These are phyloP conservation scores for Diddensiella transvaalensis DNA, from an alignment of 805 yeast genomes.

Conservation along the genomic window DNA sequence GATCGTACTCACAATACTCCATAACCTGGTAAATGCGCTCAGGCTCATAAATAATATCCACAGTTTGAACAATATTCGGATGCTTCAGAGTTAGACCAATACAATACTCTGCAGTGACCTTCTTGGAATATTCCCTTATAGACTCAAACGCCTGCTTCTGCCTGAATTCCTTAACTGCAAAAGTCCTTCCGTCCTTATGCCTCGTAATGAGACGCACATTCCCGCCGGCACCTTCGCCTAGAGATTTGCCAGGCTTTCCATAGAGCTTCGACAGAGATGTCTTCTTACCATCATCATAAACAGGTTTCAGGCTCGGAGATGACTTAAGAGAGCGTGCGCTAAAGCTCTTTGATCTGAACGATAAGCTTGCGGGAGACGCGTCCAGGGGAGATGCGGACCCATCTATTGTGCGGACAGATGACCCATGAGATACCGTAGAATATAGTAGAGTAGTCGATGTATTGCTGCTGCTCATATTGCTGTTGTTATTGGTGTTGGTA, in stretches of 20 bases:
- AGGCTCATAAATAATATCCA: constrained; percentile 85
- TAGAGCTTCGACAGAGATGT: constrained; percentile 56
- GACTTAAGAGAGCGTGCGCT: constrained; percentile 18
- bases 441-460: constrained; percentile 2
- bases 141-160: constrained; percentile 70
- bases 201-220: constrained; percentile 73
- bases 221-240: constrained; percentile 97
- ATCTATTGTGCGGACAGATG: constrained; percentile 1
- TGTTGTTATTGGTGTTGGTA: constrained; percentile 6
- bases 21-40: constrained; percentile 84
- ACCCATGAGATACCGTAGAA: constrained; percentile 11
- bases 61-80: constrained; percentile 85
- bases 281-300: constrained; percentile 26
- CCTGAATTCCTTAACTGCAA: constrained; percentile 92
- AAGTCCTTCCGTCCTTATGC: constrained; percentile 60
- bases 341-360: constrained; percentile 18
- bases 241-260: constrained; percentile 74
- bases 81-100: constrained; percentile 87
- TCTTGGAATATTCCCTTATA: constrained; percentile 82
- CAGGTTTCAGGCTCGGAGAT: constrained; percentile 24
- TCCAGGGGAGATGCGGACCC: constrained; percentile 5
- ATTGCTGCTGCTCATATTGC: neutral
- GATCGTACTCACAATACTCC: constrained; percentile 92
- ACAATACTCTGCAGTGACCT: constrained; percentile 91
- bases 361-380: neutral